Evolutionary conservation across 331 rosid genomes (phyloP).

Genomic region (Malus hybrid): DNA sequence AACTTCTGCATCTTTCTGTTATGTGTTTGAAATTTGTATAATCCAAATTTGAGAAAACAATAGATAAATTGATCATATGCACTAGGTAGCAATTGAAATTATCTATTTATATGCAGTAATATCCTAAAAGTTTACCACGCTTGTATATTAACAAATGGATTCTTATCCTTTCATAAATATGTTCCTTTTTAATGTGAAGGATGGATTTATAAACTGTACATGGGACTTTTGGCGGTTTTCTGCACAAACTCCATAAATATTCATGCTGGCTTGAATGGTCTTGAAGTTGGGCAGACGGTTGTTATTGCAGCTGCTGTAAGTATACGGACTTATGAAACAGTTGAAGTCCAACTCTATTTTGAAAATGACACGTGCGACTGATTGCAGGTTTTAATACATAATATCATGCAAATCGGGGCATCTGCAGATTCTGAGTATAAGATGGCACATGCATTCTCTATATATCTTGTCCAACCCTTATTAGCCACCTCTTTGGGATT

Average conservation of each 20-base stretch:
- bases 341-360: conserved; percentile 3
- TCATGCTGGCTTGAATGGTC: conserved; percentile 86
- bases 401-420: conserved; percentile 82
- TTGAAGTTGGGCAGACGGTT: conserved; percentile 90
- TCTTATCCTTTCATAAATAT: neutral
- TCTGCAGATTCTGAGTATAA: conserved; percentile 59
- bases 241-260: conserved; percentile 93
- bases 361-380: conserved; percentile 9
- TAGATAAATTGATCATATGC: no score
- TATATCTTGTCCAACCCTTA: conserved; percentile 69
- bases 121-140: neutral
- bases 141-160: neutral
- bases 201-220: conserved; percentile 87
- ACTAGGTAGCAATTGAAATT: no score
- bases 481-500: conserved; percentile 70
- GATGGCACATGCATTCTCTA: conserved; percentile 83
- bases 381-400: conserved; percentile 71
- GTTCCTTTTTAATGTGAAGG: conserved; percentile 28
- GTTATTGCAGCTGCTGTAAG: conserved; percentile 77
- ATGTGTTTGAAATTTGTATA: no score
- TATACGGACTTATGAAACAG: conserved; percentile 4
- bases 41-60: neutral
- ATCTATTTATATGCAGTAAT: neutral
- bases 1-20: no score
- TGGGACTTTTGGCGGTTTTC: conserved; percentile 90